Evolutionary conservation across 345 rosid species (phyloP).

Genomic region (Draba incana): DNA sequence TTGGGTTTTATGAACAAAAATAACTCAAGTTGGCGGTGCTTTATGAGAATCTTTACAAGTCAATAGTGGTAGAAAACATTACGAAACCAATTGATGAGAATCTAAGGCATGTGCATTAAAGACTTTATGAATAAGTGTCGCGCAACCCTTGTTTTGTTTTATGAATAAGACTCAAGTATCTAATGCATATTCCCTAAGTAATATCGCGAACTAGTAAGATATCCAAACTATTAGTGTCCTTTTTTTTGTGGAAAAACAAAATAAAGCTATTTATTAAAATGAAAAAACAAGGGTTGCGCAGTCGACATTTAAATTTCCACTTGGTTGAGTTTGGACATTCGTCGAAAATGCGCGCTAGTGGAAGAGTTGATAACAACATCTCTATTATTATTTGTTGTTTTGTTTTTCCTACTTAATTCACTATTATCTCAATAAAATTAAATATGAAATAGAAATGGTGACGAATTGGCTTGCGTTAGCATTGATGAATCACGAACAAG

Average conservation of each 20-base stretch:
- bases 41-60: background rate
- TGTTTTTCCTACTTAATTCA: background rate
- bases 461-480: constrained; percentile 20
- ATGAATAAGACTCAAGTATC: too few relatives aligned
- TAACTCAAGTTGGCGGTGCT: background rate
- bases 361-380: constrained; percentile 27
- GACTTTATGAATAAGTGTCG: too few relatives aligned
- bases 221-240: background rate
- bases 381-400: background rate
- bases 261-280: background rate
- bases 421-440: background rate
- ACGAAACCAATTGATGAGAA: constrained; percentile 7
- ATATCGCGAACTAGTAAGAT: background rate
- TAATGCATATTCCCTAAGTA: too few relatives aligned
- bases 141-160: too few relatives aligned
- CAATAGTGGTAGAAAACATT: constrained; percentile 3
- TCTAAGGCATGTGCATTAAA: too few relatives aligned
- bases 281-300: background rate
- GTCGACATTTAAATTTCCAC: constrained; percentile 14
- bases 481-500: constrained; percentile 26
- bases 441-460: constrained; percentile 8
- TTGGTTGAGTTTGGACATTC: constrained; percentile 22
- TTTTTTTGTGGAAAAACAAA: background rate
- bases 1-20: too few relatives aligned
- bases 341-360: constrained; percentile 34